Base-by-base conservation (phyloP, 805 yeast species). In the Starmerella roubikii region DNA sequence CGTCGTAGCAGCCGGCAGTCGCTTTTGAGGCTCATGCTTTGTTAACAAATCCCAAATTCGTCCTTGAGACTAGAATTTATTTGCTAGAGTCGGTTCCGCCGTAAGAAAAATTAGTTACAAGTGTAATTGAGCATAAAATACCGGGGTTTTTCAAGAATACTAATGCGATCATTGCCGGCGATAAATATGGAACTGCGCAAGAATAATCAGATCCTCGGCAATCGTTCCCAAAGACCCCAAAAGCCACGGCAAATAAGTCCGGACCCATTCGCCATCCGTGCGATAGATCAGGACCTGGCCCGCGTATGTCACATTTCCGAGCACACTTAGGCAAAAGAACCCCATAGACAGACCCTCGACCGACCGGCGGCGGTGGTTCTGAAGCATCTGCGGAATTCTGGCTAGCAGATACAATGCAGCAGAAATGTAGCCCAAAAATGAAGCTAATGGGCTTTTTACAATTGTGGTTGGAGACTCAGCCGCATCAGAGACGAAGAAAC, bases 301-400 rank as follows among this genome's bases (percentile, higher is more conserved):
- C 18, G 85, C 81, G 51, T 78, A 81, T 4, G 88, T 76, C 45
- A 79, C 53, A 55, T 80, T 80, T 16, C 91, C 93, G 50, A 78
- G 61, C 9, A 79, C 70, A 23, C 86, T 77, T 46, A 79, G 74
- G 47, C 80, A 58, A 61, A 80, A 79, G 59, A 80, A 81, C 37
- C 83, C 69, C 45, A 88, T 71, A 40, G 94, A 78, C 50, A 91
- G 76, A 1, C 97, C 97, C 40, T 73, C 69, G 39, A 85, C 85
- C 4, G 94, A 79, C 52, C 76, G 74, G 47, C 94, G 71, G 34
- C 64, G 64, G 56, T 76, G 72, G 60, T 88, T 88, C 54, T 81
- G 93, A 41, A 71, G 61, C 38, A 88, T 79, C 59, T 88, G 98
- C 0, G 98, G 98, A 22, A 80, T 58, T 47, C 84, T 62, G 3